Base-by-base conservation (phyloP, 2,329 filamentous ascomycete species). In the Sordariomycetes sp. region DNA sequence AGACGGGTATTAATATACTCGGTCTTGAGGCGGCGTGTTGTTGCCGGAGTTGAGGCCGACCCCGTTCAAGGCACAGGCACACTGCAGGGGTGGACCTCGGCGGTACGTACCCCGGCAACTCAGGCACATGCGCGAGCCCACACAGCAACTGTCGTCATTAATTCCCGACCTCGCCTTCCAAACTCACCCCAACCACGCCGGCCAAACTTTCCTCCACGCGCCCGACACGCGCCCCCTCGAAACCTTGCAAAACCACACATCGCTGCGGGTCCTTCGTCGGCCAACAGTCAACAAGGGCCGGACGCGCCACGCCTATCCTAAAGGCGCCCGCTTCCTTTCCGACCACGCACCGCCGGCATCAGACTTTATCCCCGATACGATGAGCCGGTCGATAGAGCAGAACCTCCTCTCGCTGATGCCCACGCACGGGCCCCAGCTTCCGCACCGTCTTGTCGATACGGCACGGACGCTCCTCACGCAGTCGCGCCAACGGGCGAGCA, bases 371-470 rank as follows among this genome's bases (percentile, higher is more conserved):
- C n/a, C 10, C 10, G 10, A 53, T 61, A 66, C 36, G 35, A 94
- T 94, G 88, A 89, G 86, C 65, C 80, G 83, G 59, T 81, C 87
- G 48, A 76, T 90, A 22, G 86, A 91, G 64, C 84, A 87, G 65
- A 83, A 85, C 0, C 75, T 95, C 36, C 76, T 81, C n/a, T 85
- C 82, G 35, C 73, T 94, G 25, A 77, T 95, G 58, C 90, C 90
- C 1, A 87, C 86, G 0, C 79, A 87, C 65, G 83, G 83, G 60
- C 79, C 80, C 34, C 74, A 81, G 53, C 73, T 92, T 0, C 88
- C 89, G 0, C 74, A 77, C 12, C 76, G 83, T n/a, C 81, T 95
- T 5, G 70, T 89, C 58, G 81, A 87, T 58, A 77, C 91, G 10
- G 84, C 89, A 1, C 76, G 78, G 55, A 89, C 86, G 10, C 75